Percentiles rank a stretch among this genome's conserved stretches.
These are phyloP conservation scores for Hypoxylon rubiginosum DNA, from an alignment of 2,329 filamentous ascomycete species.

Conservation along the genomic window DNA sequence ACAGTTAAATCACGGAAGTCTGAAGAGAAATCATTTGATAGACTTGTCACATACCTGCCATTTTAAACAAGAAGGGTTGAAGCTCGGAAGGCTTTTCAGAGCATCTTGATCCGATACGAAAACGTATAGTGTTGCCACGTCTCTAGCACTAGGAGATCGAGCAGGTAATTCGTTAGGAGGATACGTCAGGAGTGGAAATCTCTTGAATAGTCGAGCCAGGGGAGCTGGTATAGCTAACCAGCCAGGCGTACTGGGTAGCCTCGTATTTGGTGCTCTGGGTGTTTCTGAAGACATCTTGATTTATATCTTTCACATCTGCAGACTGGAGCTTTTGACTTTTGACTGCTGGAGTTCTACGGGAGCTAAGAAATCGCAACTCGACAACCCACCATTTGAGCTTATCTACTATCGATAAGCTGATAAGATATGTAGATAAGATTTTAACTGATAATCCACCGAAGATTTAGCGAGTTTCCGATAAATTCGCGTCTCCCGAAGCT, in stretches of 20 bases:
- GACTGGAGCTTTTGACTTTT: background rate
- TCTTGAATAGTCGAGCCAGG: conserved; percentile 85
- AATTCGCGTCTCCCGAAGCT: conserved; percentile 34
- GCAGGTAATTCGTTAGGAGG: conserved; percentile 77
- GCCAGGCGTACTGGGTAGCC: conserved; percentile 46
- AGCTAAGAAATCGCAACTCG: background rate
- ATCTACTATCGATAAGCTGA: conserved; percentile 29
- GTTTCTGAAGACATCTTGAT: conserved; percentile 29
- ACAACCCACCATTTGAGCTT: conserved; percentile 10
- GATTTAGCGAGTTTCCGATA: conserved; percentile 35
- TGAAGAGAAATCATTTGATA: background rate
- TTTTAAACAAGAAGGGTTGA: conserved; percentile 93
- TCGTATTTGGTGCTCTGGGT: conserved; percentile 33
- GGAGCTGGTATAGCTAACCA: conserved; percentile 77
- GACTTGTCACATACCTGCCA: conserved; percentile 78
- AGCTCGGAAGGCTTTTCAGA: conserved; percentile 75
- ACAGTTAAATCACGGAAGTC: conserved; percentile 9
- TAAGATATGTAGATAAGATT: background rate
- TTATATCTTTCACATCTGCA: background rate
- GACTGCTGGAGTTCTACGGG: conserved; percentile 1
- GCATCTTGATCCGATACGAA: conserved; percentile 79
- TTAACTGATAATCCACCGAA: conserved; percentile 12
- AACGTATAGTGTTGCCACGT: conserved; percentile 75
- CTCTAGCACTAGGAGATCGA: conserved; percentile 59
- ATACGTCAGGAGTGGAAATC: conserved; percentile 83